Evolutionary conservation across 176 grass and related monocot species (phyloP).

Genomic region (Tillandsia fasciculata): DNA sequence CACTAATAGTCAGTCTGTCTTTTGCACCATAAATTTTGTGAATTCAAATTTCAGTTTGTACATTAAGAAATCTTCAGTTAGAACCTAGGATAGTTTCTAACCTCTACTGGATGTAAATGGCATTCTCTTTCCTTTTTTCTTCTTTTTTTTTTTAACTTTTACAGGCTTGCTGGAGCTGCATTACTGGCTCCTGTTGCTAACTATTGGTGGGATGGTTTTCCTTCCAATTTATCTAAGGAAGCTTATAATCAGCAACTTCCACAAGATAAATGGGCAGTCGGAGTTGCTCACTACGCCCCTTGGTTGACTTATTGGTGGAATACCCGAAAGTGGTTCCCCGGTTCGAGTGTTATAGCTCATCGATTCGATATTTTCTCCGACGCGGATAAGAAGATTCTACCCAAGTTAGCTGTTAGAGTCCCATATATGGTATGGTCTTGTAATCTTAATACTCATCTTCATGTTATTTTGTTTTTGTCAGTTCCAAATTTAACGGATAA

Average conservation of each 20-base stretch:
- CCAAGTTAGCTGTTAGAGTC: slow-evolving; percentile 20
- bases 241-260: slow-evolving; percentile 56
- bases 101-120: no score
- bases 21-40: no score
- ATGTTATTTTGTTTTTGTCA: neutral
- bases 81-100: no score
- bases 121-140: neutral
- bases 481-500: no score
- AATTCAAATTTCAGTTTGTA: no score
- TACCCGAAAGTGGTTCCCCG: slow-evolving; percentile 66
- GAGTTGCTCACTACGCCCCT: slow-evolving; percentile 62
- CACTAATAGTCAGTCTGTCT: no score
- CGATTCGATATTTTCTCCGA: slow-evolving; percentile 30
- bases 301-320: slow-evolving; percentile 91
- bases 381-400: slow-evolving; percentile 38
- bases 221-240: slow-evolving; percentile 36
- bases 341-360: slow-evolving; percentile 45
- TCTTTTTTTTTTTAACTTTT: neutral
- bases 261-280: slow-evolving; percentile 62
- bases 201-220: slow-evolving; percentile 85
- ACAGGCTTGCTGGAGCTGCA: slow-evolving; percentile 59
- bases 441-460: neutral
- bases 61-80: no score
- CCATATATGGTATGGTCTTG: slow-evolving; percentile 22
- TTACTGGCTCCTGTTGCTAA: slow-evolving; percentile 63